Percentiles rank a stretch among this genome's conserved stretches.
Evolutionary conservation across 768 basidiomycete genomes (phyloP).

Genomic region (Cystobasidium ongulense): DNA sequence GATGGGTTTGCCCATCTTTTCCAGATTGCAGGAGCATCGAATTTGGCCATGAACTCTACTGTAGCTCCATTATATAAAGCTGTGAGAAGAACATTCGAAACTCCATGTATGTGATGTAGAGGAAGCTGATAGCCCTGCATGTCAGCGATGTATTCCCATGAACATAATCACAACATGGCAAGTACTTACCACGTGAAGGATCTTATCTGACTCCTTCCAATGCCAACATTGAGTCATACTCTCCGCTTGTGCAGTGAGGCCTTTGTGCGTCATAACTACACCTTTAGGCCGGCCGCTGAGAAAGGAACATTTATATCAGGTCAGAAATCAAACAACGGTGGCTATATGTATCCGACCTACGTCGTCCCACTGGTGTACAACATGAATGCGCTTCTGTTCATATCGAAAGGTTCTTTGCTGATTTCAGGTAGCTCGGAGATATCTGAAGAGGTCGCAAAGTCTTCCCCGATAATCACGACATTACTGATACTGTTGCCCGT

Average conservation of each 20-base stretch:
- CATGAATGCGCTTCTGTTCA: constrained; percentile 39
- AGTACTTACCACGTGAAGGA: constrained; percentile 21
- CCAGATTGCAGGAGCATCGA: constrained; percentile 43
- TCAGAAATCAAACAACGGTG: neutral
- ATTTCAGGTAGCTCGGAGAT: constrained; percentile 10
- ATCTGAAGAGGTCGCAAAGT: constrained; percentile 12
- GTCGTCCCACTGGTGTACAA: constrained; percentile 42
- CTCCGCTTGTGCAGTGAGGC: constrained; percentile 28
- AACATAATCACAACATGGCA: neutral
- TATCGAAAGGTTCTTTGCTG: constrained; percentile 32
- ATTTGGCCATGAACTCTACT: constrained; percentile 42
- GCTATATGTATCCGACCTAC: neutral
- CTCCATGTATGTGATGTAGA: constrained; percentile 43
- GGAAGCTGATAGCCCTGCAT: constrained; percentile 38
- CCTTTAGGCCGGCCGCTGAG: constrained; percentile 7
- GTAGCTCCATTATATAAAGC: constrained; percentile 42
- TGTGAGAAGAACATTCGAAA: constrained; percentile 42
- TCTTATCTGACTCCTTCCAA: constrained; percentile 24
- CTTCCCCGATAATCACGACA: constrained; percentile 23
- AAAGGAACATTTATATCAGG: neutral
- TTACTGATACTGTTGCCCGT: constrained; percentile 12
- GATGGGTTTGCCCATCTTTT: constrained; percentile 36
- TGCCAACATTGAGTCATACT: constrained; percentile 30
- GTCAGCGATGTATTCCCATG: neutral
- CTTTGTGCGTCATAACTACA: constrained; percentile 26